Percentiles rank a stretch among this genome's conserved stretches.
phyloP scores from a whole-genome alignment of 768 basidiomycete genomes.

The Auricularia heimuer region DNA sequence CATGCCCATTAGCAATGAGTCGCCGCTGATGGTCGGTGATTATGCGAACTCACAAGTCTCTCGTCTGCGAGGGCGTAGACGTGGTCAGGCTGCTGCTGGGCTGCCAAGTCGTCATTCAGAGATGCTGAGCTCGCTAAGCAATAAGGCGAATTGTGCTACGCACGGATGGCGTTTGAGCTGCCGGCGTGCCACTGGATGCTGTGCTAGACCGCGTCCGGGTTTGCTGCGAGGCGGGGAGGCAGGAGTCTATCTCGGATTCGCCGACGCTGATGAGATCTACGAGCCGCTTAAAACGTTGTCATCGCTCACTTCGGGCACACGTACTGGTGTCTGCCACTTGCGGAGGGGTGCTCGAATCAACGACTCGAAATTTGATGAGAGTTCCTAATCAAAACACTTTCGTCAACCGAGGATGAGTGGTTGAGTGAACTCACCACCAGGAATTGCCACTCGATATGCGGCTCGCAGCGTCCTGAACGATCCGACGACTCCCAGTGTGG shows the following conservation, averaged over 20 bases:
- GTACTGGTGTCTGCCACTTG: not conserved
- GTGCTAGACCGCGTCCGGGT: too few species aligned
- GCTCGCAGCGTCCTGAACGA: not conserved
- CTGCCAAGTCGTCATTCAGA: too few species aligned
- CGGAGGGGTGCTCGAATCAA: not conserved
- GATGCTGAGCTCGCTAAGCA: too few species aligned
- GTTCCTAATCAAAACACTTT: not conserved
- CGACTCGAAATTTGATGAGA: not conserved
- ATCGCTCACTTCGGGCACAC: not conserved
- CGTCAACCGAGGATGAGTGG: not conserved
- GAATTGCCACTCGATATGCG: not conserved
- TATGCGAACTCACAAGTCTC: too few species aligned
- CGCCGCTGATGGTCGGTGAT: too few species aligned
- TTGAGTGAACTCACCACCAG: not conserved
- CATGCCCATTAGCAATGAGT: too few species aligned
- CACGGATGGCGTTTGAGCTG: too few species aligned
- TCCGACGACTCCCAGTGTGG: not conserved
- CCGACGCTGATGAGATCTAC: not conserved
- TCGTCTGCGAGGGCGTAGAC: too few species aligned
- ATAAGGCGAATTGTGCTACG: too few species aligned
- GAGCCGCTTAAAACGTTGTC: not conserved
- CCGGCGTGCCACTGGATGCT: too few species aligned
- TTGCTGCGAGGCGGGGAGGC: not conserved
- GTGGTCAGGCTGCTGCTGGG: too few species aligned
- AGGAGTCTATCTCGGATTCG: not conserved